Percentiles rank a stretch among this genome's conserved stretches.
These are phyloP conservation scores for Ramularia endophylla DNA, from an alignment of 2,329 filamentous ascomycete species.

Conservation along the genomic window DNA sequence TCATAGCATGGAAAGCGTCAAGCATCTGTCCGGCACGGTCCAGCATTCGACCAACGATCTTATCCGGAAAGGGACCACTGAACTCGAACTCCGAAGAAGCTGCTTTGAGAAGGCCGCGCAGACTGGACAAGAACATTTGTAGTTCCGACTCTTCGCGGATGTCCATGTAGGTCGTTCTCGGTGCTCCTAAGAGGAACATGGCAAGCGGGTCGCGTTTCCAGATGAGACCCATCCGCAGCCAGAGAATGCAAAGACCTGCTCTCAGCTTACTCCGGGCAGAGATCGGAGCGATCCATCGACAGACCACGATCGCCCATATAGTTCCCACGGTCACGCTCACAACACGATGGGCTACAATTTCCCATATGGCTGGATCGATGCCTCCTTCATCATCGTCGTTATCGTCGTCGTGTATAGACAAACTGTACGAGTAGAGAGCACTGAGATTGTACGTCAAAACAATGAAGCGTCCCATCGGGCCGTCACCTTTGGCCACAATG, in stretches of 20 bases:
- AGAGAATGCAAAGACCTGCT: conserved; percentile 82
- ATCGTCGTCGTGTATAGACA: conserved; percentile 71
- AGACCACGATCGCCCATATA: conserved; percentile 87
- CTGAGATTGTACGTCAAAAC: conserved; percentile 95
- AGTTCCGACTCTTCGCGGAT: conserved; percentile 83
- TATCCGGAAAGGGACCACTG: conserved; percentile 75
- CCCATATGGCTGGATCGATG: conserved; percentile 71
- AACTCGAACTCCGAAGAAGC: conserved; percentile 86
- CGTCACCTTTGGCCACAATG: conserved; percentile 76
- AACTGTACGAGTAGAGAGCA: conserved; percentile 86
- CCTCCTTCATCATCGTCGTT: conserved; percentile 85
- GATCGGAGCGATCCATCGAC: conserved; percentile 87
- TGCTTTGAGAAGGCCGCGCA: conserved; percentile 66
- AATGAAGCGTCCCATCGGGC: conserved; percentile 87
- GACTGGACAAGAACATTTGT: conserved; percentile 67
- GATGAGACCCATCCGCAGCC: conserved; percentile 89
- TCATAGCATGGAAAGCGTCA: conserved; percentile 95
- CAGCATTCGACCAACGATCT: conserved; percentile 67
- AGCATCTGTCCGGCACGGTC: conserved; percentile 76
- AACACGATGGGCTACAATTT: conserved; percentile 84
- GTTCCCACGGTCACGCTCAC: conserved; percentile 81
- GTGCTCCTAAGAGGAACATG: conserved; percentile 48
- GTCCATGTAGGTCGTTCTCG: conserved; percentile 61
- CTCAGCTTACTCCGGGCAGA: conserved; percentile 83
- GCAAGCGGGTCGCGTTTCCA: conserved; percentile 92